Conservation (phyloP, 2,329 filamentous ascomycete genomes). For the Teratosphaeria zuluensis region DNA sequence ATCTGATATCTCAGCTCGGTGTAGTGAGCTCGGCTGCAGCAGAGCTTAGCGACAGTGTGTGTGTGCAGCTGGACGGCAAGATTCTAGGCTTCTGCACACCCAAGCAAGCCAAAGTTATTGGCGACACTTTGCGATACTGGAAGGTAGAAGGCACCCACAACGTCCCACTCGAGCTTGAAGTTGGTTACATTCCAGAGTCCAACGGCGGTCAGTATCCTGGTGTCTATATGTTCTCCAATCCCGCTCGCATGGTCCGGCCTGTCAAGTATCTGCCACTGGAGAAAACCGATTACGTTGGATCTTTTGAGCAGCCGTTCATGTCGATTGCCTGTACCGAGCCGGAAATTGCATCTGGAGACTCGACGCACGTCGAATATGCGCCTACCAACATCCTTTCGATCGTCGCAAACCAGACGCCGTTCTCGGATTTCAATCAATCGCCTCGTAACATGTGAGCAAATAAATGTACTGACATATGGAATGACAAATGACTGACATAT, state of each 20-base stretch:
- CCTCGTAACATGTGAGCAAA: conserved; percentile 85
- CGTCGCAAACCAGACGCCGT: conserved; percentile 95
- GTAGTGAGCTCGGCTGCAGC: conserved; percentile 67
- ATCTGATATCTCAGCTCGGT: conserved; percentile 68
- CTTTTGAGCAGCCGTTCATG: conserved; percentile 97
- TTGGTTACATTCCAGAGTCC: conserved; percentile 82
- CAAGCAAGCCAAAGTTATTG: conserved; percentile 68
- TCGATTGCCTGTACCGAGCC: conserved; percentile 85
- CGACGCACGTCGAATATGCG: conserved; percentile 86
- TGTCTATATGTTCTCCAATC: conserved; percentile 81
- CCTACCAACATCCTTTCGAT: conserved; percentile 97
- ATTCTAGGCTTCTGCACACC: conserved; percentile 87
- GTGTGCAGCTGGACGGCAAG: conserved; percentile 80
- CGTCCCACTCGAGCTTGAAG: conserved; percentile 75
- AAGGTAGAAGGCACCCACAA: conserved; percentile 80
- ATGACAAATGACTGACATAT: not conserved
- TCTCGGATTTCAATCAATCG: conserved; percentile 97
- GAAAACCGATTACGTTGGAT: conserved; percentile 78
- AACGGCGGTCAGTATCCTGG: conserved; percentile 92
- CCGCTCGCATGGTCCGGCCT: conserved; percentile 79
- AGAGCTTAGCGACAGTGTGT: conserved; percentile 71
- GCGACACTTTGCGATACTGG: conserved; percentile 84
- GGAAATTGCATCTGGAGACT: conserved; percentile 78
- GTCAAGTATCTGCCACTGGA: conserved; percentile 85
- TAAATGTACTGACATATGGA: conserved; percentile 3